Percentiles rank a stretch among this genome's conserved stretches.
These are phyloP conservation scores for Hypoxylon sp. DNA, from an alignment of 2,329 filamentous ascomycete species.

Conservation along the genomic window DNA sequence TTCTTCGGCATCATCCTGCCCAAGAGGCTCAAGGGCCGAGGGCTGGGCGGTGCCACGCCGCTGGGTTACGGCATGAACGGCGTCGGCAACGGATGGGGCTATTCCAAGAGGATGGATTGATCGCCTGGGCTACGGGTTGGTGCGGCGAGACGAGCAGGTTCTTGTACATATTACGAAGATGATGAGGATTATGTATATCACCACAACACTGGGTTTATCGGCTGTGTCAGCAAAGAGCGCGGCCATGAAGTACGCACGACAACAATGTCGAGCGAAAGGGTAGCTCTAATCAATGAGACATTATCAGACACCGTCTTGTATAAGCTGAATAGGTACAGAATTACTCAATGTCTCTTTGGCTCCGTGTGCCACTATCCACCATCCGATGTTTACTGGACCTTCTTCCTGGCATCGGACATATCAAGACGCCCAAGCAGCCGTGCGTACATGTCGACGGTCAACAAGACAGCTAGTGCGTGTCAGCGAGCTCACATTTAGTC, in stretches of 20 bases:
- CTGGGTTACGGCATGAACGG: conserved; percentile 62
- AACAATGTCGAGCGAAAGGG: conserved; percentile 21
- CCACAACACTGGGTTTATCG: background rate
- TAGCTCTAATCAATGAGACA: conserved; percentile 19
- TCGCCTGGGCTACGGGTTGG: conserved; percentile 1
- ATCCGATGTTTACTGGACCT: conserved; percentile 48
- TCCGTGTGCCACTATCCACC: background rate
- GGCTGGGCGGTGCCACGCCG: conserved; percentile 65
- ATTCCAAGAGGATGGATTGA: conserved; percentile 62
- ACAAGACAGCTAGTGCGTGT: conserved; percentile 52
- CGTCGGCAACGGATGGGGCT: conserved; percentile 68
- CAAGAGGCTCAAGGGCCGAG: conserved; percentile 57
- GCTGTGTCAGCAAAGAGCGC: conserved; percentile 33
- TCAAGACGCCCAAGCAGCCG: conserved; percentile 57
- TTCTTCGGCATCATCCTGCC: conserved; percentile 68
- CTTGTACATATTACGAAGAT: conserved; percentile 27
- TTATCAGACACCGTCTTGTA: background rate
- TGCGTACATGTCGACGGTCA: conserved; percentile 63
- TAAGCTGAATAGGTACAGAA: background rate
- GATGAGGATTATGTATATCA: conserved; percentile 11
- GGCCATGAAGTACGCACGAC: too few relatives aligned
- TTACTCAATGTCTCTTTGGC: background rate
- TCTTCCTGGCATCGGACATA: conserved; percentile 47
- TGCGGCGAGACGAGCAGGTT: background rate
- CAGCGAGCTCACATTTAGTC: background rate